Conservation (phyloP, 352 stramenopile genomes). For the Pythium folliculosum region DNA sequence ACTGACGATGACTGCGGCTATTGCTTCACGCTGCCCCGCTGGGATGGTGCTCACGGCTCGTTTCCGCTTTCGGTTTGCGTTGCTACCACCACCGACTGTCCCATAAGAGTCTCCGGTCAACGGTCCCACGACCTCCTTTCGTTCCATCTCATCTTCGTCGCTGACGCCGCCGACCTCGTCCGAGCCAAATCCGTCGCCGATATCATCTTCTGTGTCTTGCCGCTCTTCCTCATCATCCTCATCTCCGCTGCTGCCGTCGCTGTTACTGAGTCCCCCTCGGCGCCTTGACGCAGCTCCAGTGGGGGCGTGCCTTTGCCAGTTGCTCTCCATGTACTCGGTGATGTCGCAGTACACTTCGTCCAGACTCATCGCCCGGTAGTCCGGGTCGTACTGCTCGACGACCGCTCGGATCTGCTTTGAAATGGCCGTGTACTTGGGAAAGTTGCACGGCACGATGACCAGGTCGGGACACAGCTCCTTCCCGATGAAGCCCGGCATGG, state of each 20-base stretch:
- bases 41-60: slow-evolving; percentile 11
- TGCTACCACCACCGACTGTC: neutral
- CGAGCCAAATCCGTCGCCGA: neutral
- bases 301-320: slow-evolving; percentile 54
- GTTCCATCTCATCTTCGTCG: neutral
- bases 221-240: slow-evolving; percentile 12
- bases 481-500: slow-evolving; percentile 97
- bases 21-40: slow-evolving; percentile 28
- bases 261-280: slow-evolving; percentile 1
- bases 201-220: neutral
- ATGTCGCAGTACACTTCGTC: slow-evolving; percentile 97
- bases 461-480: slow-evolving; percentile 94
- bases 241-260: slow-evolving; percentile 13
- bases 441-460: slow-evolving; percentile 92
- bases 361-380: slow-evolving; percentile 90
- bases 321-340: slow-evolving; percentile 78
- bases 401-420: slow-evolving; percentile 74
- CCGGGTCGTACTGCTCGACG: slow-evolving; percentile 93
- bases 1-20: slow-evolving; percentile 66
- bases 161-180: neutral
- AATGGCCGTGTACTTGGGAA: slow-evolving; percentile 90
- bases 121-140: too few relatives aligned
- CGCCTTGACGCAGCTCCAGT: neutral
- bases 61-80: slow-evolving; percentile 6
- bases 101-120: neutral